Conservation (phyloP, 495 filamentous ascomycete genomes). For the Opeltia flavorubescens region DNA sequence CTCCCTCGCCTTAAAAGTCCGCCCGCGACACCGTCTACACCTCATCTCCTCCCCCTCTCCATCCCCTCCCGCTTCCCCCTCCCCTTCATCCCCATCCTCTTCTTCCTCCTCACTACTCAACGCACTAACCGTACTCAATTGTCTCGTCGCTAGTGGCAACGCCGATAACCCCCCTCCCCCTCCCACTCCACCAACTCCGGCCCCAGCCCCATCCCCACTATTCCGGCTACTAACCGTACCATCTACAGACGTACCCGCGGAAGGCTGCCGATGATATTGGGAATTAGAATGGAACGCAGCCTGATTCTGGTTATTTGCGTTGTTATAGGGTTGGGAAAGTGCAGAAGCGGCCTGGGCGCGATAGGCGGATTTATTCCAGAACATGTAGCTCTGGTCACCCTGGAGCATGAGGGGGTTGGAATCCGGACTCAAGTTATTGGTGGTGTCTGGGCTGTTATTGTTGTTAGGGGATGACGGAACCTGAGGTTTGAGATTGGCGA, state of each 20-base stretch:
- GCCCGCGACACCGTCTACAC: conserved; percentile 35
- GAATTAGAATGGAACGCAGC: conserved; percentile 19
- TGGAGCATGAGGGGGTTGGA: conserved; percentile 36
- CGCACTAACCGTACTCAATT: conserved; percentile 23
- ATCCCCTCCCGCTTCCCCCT: conserved; percentile 23
- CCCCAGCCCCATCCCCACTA: conserved; percentile 9
- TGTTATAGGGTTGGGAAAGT: too few species aligned
- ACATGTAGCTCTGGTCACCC: conserved; percentile 38
- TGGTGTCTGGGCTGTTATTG: conserved; percentile 10
- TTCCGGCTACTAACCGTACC: conserved; percentile 9
- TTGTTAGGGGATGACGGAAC: neutral
- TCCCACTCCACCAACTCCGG: neutral
- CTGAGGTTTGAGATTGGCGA: neutral
- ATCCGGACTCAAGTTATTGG: conserved; percentile 5
- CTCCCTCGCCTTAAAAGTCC: conserved; percentile 35
- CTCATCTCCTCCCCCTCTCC: conserved; percentile 30
- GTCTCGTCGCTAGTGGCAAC: conserved; percentile 11
- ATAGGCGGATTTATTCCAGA: conserved; percentile 36
- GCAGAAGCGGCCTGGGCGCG: conserved; percentile 27
- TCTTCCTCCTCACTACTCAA: conserved; percentile 30
- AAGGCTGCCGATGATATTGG: conserved; percentile 9
- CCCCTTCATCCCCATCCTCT: neutral
- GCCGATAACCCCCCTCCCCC: conserved; percentile 8
- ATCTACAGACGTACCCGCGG: neutral
- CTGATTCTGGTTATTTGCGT: conserved; percentile 1